phyloP scores from a whole-genome alignment of 2,329 filamentous ascomycete species.

The Colletotrichum godetiae region DNA sequence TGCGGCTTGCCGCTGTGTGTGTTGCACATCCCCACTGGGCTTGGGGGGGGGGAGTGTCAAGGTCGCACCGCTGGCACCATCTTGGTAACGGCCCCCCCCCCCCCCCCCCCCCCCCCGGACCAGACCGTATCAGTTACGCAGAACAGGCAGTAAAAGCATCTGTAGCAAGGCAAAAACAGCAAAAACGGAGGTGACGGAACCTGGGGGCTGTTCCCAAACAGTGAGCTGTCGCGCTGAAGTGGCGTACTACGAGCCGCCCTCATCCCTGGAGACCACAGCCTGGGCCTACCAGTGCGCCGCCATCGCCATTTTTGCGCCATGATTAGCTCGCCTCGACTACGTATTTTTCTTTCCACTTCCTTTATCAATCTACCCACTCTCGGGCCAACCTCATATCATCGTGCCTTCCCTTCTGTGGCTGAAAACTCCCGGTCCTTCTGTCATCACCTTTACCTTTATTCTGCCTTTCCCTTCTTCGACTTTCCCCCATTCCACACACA shows the following conservation, averaged over 20 bases:
- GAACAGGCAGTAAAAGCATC: not conserved
- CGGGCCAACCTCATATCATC: slow-evolving; percentile 13
- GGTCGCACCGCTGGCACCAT: not conserved
- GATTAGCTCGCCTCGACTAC: not conserved
- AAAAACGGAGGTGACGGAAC: slow-evolving; percentile 14
- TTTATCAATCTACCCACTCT: slow-evolving; percentile 34
- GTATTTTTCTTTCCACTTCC: not conserved
- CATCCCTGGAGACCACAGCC: slow-evolving; percentile 26
- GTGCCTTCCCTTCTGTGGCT: slow-evolving; percentile 3
- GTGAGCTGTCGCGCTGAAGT: slow-evolving; percentile 23
- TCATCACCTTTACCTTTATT: not conserved
- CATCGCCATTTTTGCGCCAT: slow-evolving; percentile 10
- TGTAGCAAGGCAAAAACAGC: not conserved
- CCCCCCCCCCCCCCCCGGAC: no score
- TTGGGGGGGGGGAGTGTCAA: not conserved
- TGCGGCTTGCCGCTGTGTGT: not conserved
- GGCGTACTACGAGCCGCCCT: slow-evolving; percentile 14
- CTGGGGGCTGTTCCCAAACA: not conserved
- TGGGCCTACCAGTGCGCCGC: not conserved
- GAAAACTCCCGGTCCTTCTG: not conserved
- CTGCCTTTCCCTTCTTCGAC: not conserved
- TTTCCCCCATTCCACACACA: not conserved
- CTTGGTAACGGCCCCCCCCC: no score
- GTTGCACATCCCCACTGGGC: not conserved
- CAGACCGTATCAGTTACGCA: no score